Percentiles rank a stretch among this genome's conserved stretches.
These are phyloP conservation scores for Canavalia gladiata DNA, from an alignment of 306 rosid species.

Conservation along the genomic window DNA sequence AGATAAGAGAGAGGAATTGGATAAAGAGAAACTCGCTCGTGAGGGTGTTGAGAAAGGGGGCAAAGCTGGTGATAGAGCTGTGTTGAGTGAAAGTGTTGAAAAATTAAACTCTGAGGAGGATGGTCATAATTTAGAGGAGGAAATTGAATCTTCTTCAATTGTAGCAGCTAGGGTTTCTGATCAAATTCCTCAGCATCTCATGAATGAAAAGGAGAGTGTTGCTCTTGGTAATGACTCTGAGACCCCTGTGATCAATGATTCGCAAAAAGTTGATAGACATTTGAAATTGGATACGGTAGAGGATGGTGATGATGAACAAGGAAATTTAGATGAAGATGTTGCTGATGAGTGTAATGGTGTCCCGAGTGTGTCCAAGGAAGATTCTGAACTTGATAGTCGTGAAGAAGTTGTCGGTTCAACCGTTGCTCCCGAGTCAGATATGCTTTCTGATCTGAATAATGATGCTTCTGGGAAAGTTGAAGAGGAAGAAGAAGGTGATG, in stretches of 20 bases:
- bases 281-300: conserved; percentile 46
- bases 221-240: conserved; percentile 37
- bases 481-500: conserved; percentile 54
- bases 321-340: conserved; percentile 34
- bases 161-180: conserved; percentile 48
- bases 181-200: conserved; percentile 23
- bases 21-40: conserved; percentile 33
- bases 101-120: conserved; percentile 38
- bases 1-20: conserved; percentile 41
- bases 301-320: conserved; percentile 41
- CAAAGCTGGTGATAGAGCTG: conserved; percentile 32
- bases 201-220: conserved; percentile 38
- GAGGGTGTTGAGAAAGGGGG: conserved; percentile 46
- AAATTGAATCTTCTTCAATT: conserved; percentile 44
- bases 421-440: conserved; percentile 13
- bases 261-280: conserved; percentile 15
- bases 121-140: conserved; percentile 45
- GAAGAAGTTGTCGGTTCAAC: conserved; percentile 34
- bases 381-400: conserved; percentile 36
- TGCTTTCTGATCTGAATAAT: conserved; percentile 37
- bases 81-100: conserved; percentile 49
- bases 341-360: conserved; percentile 36
- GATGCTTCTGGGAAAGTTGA: conserved; percentile 43
- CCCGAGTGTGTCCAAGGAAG: conserved; percentile 32
- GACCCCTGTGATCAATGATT: conserved; percentile 40